Conservation (phyloP, 805 yeast genomes). For the Barnettozyma pratensis region DNA sequence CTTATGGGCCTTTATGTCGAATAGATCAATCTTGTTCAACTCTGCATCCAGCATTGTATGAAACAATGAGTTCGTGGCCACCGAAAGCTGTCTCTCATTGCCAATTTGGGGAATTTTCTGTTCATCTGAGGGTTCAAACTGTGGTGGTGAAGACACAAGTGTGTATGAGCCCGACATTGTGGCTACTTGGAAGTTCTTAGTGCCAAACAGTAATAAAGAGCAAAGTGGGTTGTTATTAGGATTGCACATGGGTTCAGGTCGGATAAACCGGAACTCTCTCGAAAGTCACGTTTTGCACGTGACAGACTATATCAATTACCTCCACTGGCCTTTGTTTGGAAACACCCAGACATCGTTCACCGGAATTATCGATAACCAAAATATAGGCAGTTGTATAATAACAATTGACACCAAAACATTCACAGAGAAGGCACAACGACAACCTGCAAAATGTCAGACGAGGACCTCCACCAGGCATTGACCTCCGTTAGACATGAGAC, state of each 20-base stretch:
- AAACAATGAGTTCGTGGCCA: conserved; percentile 21
- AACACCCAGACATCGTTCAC: not conserved
- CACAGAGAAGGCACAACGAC: not conserved
- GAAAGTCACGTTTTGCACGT: not conserved
- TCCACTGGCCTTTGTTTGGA: not conserved
- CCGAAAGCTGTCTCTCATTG: conserved; percentile 14
- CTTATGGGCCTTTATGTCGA: conserved; percentile 14
- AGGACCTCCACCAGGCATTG: conserved; percentile 7
- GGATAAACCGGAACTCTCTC: too few relatives aligned
- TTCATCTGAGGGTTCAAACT: not conserved
- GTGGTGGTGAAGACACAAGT: not conserved
- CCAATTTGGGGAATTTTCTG: not conserved
- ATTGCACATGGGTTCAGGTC: too few relatives aligned
- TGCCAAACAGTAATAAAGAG: not conserved
- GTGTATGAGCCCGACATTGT: not conserved
- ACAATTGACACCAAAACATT: too few relatives aligned
- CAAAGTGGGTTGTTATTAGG: too few relatives aligned
- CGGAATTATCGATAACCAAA: not conserved
- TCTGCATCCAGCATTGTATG: conserved; percentile 25
- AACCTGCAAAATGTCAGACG: conserved; percentile 1
- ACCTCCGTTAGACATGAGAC: conserved; percentile 4
- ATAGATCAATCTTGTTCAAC: conserved; percentile 22
- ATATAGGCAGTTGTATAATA: too few relatives aligned
- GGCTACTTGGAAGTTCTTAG: not conserved
- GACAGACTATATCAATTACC: not conserved